Conservation (phyloP, 2,329 filamentous ascomycete genomes). For the Cladosporium sp. region DNA sequence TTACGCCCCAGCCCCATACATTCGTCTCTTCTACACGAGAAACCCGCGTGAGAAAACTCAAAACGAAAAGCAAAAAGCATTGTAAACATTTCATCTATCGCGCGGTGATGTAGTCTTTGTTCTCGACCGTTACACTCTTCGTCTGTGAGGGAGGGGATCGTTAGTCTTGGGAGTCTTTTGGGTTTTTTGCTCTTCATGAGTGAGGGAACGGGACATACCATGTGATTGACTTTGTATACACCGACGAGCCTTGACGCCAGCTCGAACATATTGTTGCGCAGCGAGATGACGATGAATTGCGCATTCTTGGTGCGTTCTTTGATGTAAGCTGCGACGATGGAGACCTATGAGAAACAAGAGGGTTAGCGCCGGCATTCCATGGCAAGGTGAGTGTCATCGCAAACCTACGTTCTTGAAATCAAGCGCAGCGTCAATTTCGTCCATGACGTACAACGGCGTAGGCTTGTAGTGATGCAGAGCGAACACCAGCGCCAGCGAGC, state of each 20-base stretch:
- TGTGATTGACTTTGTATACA: slow-evolving; percentile 99
- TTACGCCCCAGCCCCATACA: no score
- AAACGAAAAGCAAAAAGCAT: neutral
- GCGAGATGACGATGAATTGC: slow-evolving; percentile 96
- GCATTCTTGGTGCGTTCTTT: slow-evolving; percentile 99
- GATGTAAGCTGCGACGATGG: slow-evolving; percentile 97
- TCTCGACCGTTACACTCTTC: slow-evolving; percentile 51
- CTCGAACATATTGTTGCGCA: slow-evolving; percentile 99
- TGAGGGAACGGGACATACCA: slow-evolving; percentile 47
- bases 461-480: slow-evolving; percentile 97
- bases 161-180: slow-evolving; percentile 14
- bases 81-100: neutral
- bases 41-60: no score
- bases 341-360: slow-evolving; percentile 67
- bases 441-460: slow-evolving; percentile 97
- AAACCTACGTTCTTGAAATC: slow-evolving; percentile 92
- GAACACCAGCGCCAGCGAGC: slow-evolving; percentile 92
- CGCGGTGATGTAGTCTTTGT: slow-evolving; percentile 42
- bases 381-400: no score
- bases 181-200: neutral
- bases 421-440: slow-evolving; percentile 96
- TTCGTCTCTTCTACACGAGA: neutral
- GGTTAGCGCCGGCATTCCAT: no score
- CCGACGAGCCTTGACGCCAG: slow-evolving; percentile 91
- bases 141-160: slow-evolving; percentile 34